Conservation (phyloP, 2,329 filamentous ascomycete species). For the Cylindrodendrum hubeiense region DNA sequence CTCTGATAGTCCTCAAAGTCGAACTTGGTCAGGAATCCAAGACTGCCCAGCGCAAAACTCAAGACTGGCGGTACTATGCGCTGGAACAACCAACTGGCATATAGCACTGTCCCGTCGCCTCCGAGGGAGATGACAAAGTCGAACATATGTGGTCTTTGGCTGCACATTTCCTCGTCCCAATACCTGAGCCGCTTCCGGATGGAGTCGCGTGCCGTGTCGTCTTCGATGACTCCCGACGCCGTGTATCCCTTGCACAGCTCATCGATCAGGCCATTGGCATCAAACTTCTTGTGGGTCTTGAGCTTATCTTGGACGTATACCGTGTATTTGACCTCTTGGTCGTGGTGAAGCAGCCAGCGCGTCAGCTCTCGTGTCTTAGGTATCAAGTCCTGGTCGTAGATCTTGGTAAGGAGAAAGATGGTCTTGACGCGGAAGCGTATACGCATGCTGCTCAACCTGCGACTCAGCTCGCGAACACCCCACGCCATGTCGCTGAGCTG, state of each 20-base stretch:
- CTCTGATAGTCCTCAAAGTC: constrained; percentile 82
- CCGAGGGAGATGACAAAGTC: constrained; percentile 94
- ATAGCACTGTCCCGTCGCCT: constrained; percentile 96
- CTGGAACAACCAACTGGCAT: constrained; percentile 97
- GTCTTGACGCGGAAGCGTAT: constrained; percentile 84
- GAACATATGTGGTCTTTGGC: constrained; percentile 83
- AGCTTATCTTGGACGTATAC: constrained; percentile 88
- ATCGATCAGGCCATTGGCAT: constrained; percentile 75
- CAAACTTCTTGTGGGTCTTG: constrained; percentile 78
- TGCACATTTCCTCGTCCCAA: constrained; percentile 87
- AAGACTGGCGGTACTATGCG: constrained; percentile 93
- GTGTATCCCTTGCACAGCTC: constrained; percentile 65
- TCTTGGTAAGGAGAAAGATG: constrained; percentile 92
- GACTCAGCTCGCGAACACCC: constrained; percentile 90
- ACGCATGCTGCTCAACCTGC: constrained; percentile 85
- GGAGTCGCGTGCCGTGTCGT: constrained; percentile 49
- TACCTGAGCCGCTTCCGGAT: constrained; percentile 74
- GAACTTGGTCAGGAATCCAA: constrained; percentile 97
- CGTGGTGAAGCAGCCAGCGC: constrained; percentile 82
- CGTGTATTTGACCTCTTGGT: constrained; percentile 76
- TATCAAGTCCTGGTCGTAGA: constrained; percentile 86
- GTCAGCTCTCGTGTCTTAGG: constrained; percentile 81
- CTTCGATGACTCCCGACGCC: constrained; percentile 49
- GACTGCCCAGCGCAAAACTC: constrained; percentile 89
- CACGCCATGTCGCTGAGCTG: constrained; percentile 97